These are phyloP conservation scores for Poa annua DNA, from an alignment of 176 grass and related monocot genomes.

Conservation along the genomic window DNA sequence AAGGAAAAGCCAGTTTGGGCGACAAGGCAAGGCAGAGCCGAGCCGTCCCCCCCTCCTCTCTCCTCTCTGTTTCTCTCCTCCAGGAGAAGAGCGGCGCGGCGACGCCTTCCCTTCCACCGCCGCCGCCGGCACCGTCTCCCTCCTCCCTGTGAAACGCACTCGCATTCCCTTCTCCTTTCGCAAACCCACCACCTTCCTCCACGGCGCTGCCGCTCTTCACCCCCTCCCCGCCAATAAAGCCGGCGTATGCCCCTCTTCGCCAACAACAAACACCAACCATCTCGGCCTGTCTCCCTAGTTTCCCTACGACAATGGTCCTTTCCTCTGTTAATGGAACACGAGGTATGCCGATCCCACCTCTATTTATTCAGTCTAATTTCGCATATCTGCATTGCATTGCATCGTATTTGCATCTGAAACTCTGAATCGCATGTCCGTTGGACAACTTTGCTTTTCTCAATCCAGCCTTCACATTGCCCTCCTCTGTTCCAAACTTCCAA, in stretches of 20 bases:
- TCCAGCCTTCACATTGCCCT: neutral
- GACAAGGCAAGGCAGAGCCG: neutral
- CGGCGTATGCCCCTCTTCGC: neutral
- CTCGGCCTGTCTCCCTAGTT: neutral
- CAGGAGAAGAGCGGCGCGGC: neutral
- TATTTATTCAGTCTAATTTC: neutral
- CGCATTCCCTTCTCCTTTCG: neutral
- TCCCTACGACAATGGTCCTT: neutral
- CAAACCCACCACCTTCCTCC: neutral
- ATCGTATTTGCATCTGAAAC: constrained; percentile 9
- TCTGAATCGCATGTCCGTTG: neutral
- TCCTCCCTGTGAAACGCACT: neutral
- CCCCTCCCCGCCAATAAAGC: neutral
- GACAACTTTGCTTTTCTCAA: neutral
- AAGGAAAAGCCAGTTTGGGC: neutral
- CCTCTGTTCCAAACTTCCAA: neutral
- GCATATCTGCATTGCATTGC: neutral
- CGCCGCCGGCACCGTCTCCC: neutral
- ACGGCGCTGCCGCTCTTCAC: neutral
- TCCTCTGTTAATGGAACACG: neutral
- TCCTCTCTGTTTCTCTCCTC: constrained; percentile 1
- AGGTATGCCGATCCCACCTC: constrained; percentile 3
- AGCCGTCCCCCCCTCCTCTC: neutral
- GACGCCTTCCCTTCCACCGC: neutral
- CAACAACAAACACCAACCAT: neutral